A percentile compares a stretch with the other conserved stretches of the same genome.
phyloP scores from a whole-genome alignment of 73 alveolate species.

The Paramecium octaurelia region DNA sequence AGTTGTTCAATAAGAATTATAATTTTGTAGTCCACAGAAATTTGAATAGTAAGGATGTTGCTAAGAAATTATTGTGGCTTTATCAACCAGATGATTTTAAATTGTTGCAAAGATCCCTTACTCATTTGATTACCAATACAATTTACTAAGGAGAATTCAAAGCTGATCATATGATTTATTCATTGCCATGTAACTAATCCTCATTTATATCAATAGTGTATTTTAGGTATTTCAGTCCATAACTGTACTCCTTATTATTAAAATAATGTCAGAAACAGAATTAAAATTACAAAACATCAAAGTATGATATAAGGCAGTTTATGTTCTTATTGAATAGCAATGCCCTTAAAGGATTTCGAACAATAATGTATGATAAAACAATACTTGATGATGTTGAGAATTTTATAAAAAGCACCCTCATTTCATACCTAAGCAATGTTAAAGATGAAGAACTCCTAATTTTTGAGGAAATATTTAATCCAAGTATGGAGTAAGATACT shows the following conservation, averaged over 20 bases:
- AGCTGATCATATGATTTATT: background rate
- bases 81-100: background rate
- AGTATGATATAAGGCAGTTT: background rate
- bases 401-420: background rate
- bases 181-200: background rate
- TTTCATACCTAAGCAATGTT: background rate
- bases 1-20: background rate
- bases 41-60: background rate
- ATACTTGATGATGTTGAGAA: background rate
- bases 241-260: background rate
- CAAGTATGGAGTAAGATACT: background rate
- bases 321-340: background rate
- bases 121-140: background rate
- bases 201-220: background rate
- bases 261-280: background rate
- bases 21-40: background rate
- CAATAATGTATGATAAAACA: background rate
- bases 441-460: background rate
- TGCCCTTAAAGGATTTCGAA: background rate
- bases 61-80: background rate
- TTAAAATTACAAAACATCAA: background rate
- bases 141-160: background rate
- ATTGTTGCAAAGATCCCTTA: background rate
- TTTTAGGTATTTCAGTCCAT: background rate
- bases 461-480: background rate